Evolutionary conservation across 1,284 basidiomycete species (phyloP), one percentile per base, ranked within the genome.

Genomic region (Ceratobasidium theobromae): DNA sequence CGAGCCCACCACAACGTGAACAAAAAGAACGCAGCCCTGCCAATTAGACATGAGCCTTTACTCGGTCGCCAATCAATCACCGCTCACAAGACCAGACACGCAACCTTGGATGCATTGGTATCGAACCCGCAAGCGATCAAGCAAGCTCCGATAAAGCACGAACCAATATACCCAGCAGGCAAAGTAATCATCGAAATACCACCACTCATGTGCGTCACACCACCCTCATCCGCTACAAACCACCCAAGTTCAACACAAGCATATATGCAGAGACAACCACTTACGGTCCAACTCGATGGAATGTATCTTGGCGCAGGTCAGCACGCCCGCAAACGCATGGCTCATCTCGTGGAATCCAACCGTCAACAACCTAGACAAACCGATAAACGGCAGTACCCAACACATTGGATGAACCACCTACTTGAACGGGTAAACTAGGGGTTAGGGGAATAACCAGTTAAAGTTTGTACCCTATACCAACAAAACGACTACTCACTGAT

Each of bases 281-380:
- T 73, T 76, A 88, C 88, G 89, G 77, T 91, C 88, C 14, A 94
- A 82, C 72, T 92, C 86, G 69, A 96, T 91, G 16, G 87, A 90
- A 75, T 97, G 89, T 65, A 99, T 94, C 40, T 79, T 85, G 5
- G 94, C 96, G 71, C 96, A 95, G 2, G 96, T 99, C 27, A 97
- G 81, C 16, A 97, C 77, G 35, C 89, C 91, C 18, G 84, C 79
- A 66, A 92, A 72, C 2, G 93, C 91, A 76, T 93, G 91, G 79
- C 87, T 91, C 86, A 91, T 89, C 90, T 95, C 93, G 77, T 95
- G 93, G 77, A 95, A 92, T 53, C 93, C 91, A 52, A 95, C 93
- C 0, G 90, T 93, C n/a, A 53, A 23, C 33, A 66, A 32, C 16
- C 30, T 53, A 33, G 30, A 64, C 25, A 14, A 23, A 12, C 16